Evolutionary conservation across 192 early-diverging fungal genomes (phyloP).

Genomic region (Backusella tarrabulga): DNA sequence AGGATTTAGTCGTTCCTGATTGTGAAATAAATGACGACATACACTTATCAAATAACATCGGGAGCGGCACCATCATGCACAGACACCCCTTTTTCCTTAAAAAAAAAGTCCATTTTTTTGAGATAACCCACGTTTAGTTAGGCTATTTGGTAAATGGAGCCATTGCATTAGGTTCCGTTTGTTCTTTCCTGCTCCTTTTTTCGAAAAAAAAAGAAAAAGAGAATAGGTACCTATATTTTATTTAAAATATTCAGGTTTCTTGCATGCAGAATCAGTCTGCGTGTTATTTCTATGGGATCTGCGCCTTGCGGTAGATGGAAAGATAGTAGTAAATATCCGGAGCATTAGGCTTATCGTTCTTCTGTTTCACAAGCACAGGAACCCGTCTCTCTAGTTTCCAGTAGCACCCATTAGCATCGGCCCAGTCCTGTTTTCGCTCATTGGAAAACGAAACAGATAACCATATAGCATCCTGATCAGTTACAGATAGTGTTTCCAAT

Average conservation of each 20-base stretch:
- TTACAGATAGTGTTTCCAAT: neutral
- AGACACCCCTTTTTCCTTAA: neutral
- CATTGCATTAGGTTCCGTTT: neutral
- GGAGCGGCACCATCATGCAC: neutral
- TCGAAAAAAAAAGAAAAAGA: neutral
- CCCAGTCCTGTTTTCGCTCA: constrained; percentile 10
- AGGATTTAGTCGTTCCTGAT: too few relatives aligned
- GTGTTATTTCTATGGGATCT: neutral
- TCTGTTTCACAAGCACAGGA: constrained; percentile 4
- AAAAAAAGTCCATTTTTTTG: neutral
- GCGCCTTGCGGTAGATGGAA: neutral
- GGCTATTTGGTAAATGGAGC: neutral
- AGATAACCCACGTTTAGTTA: neutral
- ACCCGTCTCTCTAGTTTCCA: neutral
- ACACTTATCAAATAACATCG: too few relatives aligned
- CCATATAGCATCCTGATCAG: constrained; percentile 9
- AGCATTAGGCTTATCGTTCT: constrained; percentile 9
- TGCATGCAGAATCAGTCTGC: neutral
- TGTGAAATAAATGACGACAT: too few relatives aligned
- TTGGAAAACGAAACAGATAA: constrained; percentile 14
- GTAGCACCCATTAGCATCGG: neutral
- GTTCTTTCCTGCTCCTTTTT: neutral
- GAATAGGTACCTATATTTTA: neutral
- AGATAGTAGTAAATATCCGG: constrained; percentile 13
- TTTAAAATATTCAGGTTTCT: neutral